These are phyloP conservation scores for Simmondsia chinensis DNA, from an alignment of 148 eudicot genomes.

Conservation along the genomic window DNA sequence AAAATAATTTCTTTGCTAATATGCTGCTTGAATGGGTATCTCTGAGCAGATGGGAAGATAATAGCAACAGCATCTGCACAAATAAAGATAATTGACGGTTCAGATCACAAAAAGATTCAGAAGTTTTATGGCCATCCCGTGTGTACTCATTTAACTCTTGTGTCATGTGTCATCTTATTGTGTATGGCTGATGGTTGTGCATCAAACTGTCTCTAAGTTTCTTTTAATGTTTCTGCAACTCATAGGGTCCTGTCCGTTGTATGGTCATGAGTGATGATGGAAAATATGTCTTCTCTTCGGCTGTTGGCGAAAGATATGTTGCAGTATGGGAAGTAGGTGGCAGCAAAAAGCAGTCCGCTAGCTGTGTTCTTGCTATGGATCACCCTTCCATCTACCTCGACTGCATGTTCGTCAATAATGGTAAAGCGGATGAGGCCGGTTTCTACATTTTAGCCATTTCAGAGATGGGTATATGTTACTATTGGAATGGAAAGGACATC, in stretches of 20 bases:
- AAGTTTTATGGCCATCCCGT: slow-evolving; percentile 97
- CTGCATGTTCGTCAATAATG: slow-evolving; percentile 28
- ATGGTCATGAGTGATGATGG: slow-evolving; percentile 80
- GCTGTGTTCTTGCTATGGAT: slow-evolving; percentile 81
- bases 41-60: slow-evolving; percentile 58
- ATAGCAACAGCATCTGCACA: slow-evolving; percentile 90
- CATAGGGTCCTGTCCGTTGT: slow-evolving; percentile 73
- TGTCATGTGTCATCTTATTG: not conserved
- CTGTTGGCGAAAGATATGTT: slow-evolving; percentile 79
- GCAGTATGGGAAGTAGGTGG: slow-evolving; percentile 81
- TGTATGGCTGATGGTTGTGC: not conserved
- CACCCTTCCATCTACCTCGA: slow-evolving; percentile 85
- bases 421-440: slow-evolving; percentile 34
- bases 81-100: slow-evolving; percentile 58
- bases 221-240: not conserved
- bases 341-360: slow-evolving; percentile 69
- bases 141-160: slow-evolving; percentile 17
- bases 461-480: slow-evolving; percentile 76
- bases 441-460: slow-evolving; percentile 73
- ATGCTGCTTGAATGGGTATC: slow-evolving; percentile 2
- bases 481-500: slow-evolving; percentile 65
- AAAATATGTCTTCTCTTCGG: slow-evolving; percentile 65
- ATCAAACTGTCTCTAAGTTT: not conserved
- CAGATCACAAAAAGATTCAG: slow-evolving; percentile 68
- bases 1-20: slow-evolving; percentile 1